Conservation (phyloP, 768 basidiomycete genomes). For the Vararia minispora region DNA sequence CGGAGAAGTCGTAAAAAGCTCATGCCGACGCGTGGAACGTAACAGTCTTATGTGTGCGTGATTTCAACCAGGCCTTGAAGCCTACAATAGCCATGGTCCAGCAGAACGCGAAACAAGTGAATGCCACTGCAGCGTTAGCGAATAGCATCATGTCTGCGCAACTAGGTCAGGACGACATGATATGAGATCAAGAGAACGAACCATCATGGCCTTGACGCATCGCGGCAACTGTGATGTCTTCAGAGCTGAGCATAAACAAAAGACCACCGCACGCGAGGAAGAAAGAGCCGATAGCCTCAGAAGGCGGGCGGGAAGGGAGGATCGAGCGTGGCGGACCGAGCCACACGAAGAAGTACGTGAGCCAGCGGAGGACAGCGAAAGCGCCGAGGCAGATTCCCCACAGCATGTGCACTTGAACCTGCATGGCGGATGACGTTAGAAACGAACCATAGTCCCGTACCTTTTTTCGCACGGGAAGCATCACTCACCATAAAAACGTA, state of each 20-base stretch:
- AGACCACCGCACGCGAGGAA: conserved; percentile 83
- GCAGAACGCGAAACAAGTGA: conserved; percentile 78
- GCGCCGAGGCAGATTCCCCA: conserved; percentile 85
- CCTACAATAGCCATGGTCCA: conserved; percentile 71
- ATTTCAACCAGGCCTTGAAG: conserved; percentile 74
- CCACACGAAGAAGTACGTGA: conserved; percentile 96
- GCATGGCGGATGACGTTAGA: background rate
- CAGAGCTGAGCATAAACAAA: conserved; percentile 81
- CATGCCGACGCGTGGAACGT: conserved; percentile 27
- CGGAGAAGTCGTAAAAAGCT: no score
- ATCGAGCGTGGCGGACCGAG: conserved; percentile 70
- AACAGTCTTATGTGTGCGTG: conserved; percentile 22
- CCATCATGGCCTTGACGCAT: conserved; percentile 87
- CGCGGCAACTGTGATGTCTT: conserved; percentile 82
- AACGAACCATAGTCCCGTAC: no score
- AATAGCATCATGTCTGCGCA: conserved; percentile 79
- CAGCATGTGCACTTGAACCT: conserved; percentile 82
- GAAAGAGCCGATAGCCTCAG: conserved; percentile 83
- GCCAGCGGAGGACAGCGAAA: conserved; percentile 67
- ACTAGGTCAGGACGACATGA: background rate
- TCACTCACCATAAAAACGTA: conserved; percentile 72
- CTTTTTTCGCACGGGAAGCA: no score
- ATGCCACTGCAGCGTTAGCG: conserved; percentile 71
- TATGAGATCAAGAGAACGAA: conserved; percentile 19
- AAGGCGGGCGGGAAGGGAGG: conserved; percentile 88